phyloP scores from a whole-genome alignment of 495 filamentous ascomycete species.

The Aspergillus nanangensis region DNA sequence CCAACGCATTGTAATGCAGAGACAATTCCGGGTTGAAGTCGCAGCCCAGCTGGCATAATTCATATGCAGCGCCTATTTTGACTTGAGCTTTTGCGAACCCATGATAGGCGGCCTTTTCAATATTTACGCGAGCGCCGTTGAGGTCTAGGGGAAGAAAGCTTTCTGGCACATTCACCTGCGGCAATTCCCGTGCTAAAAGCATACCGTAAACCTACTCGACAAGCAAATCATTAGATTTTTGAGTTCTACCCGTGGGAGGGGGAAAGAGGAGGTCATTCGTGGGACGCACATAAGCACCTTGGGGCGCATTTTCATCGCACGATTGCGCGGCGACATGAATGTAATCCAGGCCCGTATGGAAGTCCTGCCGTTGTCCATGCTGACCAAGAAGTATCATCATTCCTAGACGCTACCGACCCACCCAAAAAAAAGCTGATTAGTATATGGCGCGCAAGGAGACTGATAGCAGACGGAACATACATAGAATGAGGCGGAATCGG shows the following conservation, averaged over 20 bases:
- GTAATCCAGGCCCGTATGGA: slow-evolving; percentile 68
- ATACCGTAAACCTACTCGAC: slow-evolving; percentile 73
- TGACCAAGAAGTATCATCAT: slow-evolving; percentile 98
- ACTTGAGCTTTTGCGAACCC: slow-evolving; percentile 96
- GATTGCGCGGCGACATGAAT: slow-evolving; percentile 78
- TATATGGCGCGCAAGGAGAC: background rate
- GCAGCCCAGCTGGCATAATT: slow-evolving; percentile 86
- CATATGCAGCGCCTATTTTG: slow-evolving; percentile 96
- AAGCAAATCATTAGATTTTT: slow-evolving; percentile 4
- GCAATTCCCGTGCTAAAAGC: slow-evolving; percentile 85
- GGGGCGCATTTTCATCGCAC: slow-evolving; percentile 94
- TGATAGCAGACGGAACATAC: slow-evolving; percentile 22
- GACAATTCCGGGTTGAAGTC: slow-evolving; percentile 92
- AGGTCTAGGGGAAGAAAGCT: slow-evolving; percentile 69
- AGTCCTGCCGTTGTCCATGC: slow-evolving; percentile 82
- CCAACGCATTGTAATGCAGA: slow-evolving; percentile 92
- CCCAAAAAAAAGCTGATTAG: slow-evolving; percentile 20
- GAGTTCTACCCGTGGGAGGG: background rate
- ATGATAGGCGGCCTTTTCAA: slow-evolving; percentile 95
- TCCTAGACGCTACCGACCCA: slow-evolving; percentile 75
- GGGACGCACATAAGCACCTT: slow-evolving; percentile 77
- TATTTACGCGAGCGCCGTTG: slow-evolving; percentile 72
- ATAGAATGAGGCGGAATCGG: slow-evolving; percentile 92
- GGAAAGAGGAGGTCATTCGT: background rate
- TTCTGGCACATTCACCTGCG: slow-evolving; percentile 79